A percentile compares a stretch with the other conserved stretches of the same genome.
Conservation (phyloP, 805 yeast species). For the Metschnikowia proteae region DNA sequence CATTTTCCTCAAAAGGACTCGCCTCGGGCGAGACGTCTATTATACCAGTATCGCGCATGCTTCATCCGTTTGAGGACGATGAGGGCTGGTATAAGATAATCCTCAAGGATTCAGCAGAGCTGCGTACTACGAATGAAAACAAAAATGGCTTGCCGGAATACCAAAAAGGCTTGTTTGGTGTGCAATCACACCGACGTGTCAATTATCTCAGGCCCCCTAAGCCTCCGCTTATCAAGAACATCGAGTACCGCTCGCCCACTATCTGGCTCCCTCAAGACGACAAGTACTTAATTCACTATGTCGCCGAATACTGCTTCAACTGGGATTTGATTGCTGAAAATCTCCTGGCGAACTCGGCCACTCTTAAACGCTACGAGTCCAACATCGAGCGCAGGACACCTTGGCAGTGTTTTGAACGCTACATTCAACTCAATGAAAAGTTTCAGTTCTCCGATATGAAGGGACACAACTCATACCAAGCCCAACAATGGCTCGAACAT, state of each 20-base stretch:
- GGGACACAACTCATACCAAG: constrained; percentile 77
- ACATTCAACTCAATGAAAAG: constrained; percentile 85
- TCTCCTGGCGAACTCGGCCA: constrained; percentile 60
- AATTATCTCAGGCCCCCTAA: constrained; percentile 79
- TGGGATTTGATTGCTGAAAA: constrained; percentile 91
- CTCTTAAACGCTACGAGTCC: constrained; percentile 61
- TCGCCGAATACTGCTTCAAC: constrained; percentile 82
- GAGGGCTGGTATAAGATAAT: constrained; percentile 58
- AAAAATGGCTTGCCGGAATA: constrained; percentile 33
- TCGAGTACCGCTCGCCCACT: constrained; percentile 84
- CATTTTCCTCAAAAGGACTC: not conserved
- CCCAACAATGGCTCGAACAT: constrained; percentile 89
- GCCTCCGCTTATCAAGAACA: constrained; percentile 80
- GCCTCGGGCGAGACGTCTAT: constrained; percentile 28
- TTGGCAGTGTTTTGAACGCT: constrained; percentile 98
- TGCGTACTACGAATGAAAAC: not conserved
- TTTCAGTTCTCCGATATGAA: constrained; percentile 84
- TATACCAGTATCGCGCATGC: constrained; percentile 62
- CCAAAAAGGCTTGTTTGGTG: constrained; percentile 59
- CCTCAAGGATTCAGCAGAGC: constrained; percentile 35
- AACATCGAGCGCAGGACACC: constrained; percentile 94
- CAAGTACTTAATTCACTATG: constrained; percentile 69
- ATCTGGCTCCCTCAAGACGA: constrained; percentile 97
- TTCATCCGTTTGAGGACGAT: constrained; percentile 62
- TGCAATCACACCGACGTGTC: constrained; percentile 48